phyloP scores from a whole-genome alignment of 78 protist species.

The Dictyostelium capitatum region DNA sequence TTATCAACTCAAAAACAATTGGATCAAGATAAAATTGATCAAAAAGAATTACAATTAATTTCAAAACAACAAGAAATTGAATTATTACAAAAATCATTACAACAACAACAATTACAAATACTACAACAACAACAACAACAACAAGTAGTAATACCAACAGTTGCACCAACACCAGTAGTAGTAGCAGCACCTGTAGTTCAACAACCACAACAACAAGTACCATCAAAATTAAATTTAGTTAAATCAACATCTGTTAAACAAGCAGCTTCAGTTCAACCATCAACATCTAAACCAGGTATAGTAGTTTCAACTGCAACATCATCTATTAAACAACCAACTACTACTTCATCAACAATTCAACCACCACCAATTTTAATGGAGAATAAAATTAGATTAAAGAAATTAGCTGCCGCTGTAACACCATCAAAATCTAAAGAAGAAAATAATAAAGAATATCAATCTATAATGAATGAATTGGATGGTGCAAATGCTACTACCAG shows the following conservation, averaged over 20 bases:
- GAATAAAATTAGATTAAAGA: slow-evolving; percentile 3
- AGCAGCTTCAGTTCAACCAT: neutral
- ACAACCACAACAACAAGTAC: neutral
- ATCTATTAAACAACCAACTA: neutral
- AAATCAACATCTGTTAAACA: neutral
- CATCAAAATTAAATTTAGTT: neutral
- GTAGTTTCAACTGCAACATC: neutral
- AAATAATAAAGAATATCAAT: slow-evolving; percentile 13
- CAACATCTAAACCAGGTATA: neutral
- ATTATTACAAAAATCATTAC: neutral
- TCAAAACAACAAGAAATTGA: neutral
- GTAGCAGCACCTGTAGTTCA: neutral
- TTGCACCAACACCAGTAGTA: neutral
- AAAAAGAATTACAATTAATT: neutral
- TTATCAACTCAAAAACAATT: neutral
- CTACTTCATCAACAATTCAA: neutral
- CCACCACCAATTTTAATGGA: neutral
- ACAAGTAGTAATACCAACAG: neutral
- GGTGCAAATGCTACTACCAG: neutral
- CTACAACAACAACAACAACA: neutral
- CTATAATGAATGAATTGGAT: slow-evolving; percentile 5
- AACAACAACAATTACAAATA: neutral
- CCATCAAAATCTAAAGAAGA: neutral
- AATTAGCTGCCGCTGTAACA: neutral
- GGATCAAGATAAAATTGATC: neutral